A percentile compares a stretch with the other conserved stretches of the same genome.
Evolutionary conservation across 2,329 filamentous ascomycete genomes (phyloP).

Genomic region (Alternaria solani): DNA sequence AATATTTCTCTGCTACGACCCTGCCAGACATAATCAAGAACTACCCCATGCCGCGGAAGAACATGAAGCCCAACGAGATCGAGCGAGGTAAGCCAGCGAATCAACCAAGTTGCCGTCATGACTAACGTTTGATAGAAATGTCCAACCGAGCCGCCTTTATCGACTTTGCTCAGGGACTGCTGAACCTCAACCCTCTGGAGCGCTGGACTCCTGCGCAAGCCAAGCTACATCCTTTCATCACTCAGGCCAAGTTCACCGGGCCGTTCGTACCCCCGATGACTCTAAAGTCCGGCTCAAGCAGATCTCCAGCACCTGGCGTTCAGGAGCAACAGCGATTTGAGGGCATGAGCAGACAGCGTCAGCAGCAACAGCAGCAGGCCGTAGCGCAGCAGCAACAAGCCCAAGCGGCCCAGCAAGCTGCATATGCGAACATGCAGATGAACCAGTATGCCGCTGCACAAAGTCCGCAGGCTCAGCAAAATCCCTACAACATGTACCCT

Average conservation of each 20-base stretch:
- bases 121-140: conserved; percentile 74
- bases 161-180: conserved; percentile 91
- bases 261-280: conserved; percentile 98
- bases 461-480: conserved; percentile 60
- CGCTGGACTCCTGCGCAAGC: conserved; percentile 98
- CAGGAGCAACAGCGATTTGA: conserved; percentile 97
- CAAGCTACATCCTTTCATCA: conserved; percentile 97
- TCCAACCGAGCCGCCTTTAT: conserved; percentile 97
- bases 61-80: conserved; percentile 97
- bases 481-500: conserved; percentile 83
- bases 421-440: conserved; percentile 70
- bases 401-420: conserved; percentile 68
- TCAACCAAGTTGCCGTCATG: background rate
- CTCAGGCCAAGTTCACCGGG: conserved; percentile 94
- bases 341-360: conserved; percentile 89
- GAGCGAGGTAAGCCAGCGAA: conserved; percentile 76
- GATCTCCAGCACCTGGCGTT: conserved; percentile 90
- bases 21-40: conserved; percentile 97
- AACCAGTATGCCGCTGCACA: conserved; percentile 59
- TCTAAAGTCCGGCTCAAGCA: conserved; percentile 83
- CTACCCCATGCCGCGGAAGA: conserved; percentile 98
- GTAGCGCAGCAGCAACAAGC: conserved; percentile 65
- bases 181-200: conserved; percentile 95
- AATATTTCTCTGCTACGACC: conserved; percentile 95
- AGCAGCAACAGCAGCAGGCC: conserved; percentile 61